phyloP scores from a whole-genome alignment of 306 rosid species.

The Cucumis cinereus region DNA sequence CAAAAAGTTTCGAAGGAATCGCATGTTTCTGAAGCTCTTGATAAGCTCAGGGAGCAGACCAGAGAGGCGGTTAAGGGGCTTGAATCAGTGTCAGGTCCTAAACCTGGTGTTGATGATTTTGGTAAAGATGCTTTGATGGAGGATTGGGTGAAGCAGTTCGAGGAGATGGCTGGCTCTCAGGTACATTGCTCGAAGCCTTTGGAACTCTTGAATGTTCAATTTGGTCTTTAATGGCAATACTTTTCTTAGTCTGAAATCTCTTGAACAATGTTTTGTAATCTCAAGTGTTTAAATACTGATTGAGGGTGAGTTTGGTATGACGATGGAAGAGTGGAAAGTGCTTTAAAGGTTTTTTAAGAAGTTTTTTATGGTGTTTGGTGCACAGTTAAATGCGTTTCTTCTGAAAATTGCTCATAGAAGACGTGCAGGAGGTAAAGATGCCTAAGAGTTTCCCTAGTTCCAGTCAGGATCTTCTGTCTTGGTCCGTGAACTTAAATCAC shows the following conservation, averaged over 20 bases:
- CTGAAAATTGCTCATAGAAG: neutral
- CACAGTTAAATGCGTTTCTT: neutral
- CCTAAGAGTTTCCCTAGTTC: neutral
- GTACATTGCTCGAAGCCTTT: slow-evolving; percentile 18
- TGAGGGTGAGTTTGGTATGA: neutral
- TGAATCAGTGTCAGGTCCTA: slow-evolving; percentile 31
- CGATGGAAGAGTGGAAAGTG: neutral
- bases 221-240: neutral
- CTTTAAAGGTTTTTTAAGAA: neutral
- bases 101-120: slow-evolving; percentile 32
- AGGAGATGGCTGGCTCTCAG: slow-evolving; percentile 72
- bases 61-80: slow-evolving; percentile 73
- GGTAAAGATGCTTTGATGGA: slow-evolving; percentile 58
- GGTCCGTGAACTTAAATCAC: neutral
- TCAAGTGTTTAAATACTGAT: neutral
- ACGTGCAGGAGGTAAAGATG: neutral
- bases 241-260: neutral
- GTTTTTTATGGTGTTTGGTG: neutral
- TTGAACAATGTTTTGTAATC: neutral
- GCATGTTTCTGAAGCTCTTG: slow-evolving; percentile 70
- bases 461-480: neutral
- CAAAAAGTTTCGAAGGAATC: slow-evolving; percentile 54
- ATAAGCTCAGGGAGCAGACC: slow-evolving; percentile 74
- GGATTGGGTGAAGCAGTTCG: slow-evolving; percentile 96
- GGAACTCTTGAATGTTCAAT: neutral